Evolutionary conservation across 768 basidiomycete genomes (phyloP), one percentile per base, ranked within the genome.

Genomic region (Sporobolomyces pararoseus): DNA sequence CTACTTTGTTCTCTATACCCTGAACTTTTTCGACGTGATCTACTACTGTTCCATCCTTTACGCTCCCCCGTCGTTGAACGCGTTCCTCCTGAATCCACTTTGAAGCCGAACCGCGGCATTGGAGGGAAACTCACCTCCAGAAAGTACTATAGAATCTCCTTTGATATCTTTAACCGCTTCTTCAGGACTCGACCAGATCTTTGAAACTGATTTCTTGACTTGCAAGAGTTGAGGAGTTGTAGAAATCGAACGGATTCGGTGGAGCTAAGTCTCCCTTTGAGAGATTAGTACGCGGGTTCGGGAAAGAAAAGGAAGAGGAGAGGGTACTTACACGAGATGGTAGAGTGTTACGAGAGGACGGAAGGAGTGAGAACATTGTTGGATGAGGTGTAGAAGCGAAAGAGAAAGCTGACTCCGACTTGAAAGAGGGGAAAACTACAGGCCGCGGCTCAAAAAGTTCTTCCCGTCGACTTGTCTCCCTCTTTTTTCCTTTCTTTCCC

Each of bases 151-250:
- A 68, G 89, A 86, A 9, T 91, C 90, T 4, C 88, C 88, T 81
- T 88, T 87, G 78, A 96, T 83, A 75, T 88, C 89, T 77, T 85
- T 84, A 71, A 96, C 84, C 2, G 92, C 93, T 68, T 90, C 89
- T 55, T 93, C 91, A 0, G 84, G 87, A 19, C 87, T 89, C 32
- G 82, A 80, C 86, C 88, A 94, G n/a, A 95, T 83, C 79, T 95
- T 80, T 25, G 57, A 61, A 17, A 66, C 64, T 7, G 53, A 27
- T 53, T 59, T 58, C 63, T 71, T 69, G 51, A 54, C 73, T n/a
- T 70, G 34, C 59, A 62, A 55, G 13, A 42, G 64, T 0, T 63
- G 47, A 1, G 49, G 52, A 0, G 64, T 35, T 19, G 58, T 54
- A 34, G 69, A 70, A 53, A 70, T 52, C 27, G 29, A 29, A 19